A percentile compares a stretch with the other conserved stretches of the same genome.
Evolutionary conservation across 352 stramenopile species (phyloP).

Genomic region (Globisporangium viniferum): DNA sequence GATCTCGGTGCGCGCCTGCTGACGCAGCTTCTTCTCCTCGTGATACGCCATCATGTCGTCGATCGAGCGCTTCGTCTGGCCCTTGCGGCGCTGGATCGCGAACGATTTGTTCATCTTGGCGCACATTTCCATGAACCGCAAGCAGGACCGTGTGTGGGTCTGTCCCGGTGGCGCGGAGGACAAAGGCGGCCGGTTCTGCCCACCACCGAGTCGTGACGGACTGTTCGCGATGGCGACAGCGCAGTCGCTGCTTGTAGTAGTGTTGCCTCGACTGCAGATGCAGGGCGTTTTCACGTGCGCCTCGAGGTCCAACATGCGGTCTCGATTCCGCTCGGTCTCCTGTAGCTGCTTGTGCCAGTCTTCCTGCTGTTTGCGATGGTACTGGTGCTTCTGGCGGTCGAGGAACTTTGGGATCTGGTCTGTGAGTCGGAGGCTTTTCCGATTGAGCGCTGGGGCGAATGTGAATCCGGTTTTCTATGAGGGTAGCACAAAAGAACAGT

Average conservation of each 20-base stretch:
- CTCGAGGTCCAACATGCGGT: constrained; percentile 29
- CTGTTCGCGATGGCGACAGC: constrained; percentile 1
- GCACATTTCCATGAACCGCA: constrained; percentile 55
- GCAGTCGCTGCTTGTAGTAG: constrained; percentile 1
- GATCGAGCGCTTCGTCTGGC: constrained; percentile 43
- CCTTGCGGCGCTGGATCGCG: constrained; percentile 40
- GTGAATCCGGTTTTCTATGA: constrained; percentile 24
- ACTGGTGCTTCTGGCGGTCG: constrained; percentile 26
- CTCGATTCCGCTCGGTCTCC: constrained; percentile 18
- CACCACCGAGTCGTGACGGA: constrained; percentile 4
- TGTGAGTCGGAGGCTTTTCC: constrained; percentile 34
- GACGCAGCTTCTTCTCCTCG: constrained; percentile 37
- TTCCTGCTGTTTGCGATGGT: constrained; percentile 30
- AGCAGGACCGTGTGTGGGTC: constrained; percentile 36
- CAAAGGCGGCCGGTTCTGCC: not conserved
- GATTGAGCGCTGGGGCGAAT: constrained; percentile 34
- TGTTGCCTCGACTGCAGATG: constrained; percentile 39
- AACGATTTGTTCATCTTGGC: constrained; percentile 45
- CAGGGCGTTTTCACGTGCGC: constrained; percentile 38
- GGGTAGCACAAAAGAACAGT: not conserved
- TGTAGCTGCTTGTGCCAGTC: constrained; percentile 22
- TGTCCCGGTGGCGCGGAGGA: not conserved
- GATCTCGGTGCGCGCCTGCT: constrained; percentile 29
- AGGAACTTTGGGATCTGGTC: constrained; percentile 38
- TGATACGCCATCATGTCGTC: constrained; percentile 56